Evolutionary conservation across 1,284 basidiomycete species (phyloP).

Genomic region (Ustilago nuda): DNA sequence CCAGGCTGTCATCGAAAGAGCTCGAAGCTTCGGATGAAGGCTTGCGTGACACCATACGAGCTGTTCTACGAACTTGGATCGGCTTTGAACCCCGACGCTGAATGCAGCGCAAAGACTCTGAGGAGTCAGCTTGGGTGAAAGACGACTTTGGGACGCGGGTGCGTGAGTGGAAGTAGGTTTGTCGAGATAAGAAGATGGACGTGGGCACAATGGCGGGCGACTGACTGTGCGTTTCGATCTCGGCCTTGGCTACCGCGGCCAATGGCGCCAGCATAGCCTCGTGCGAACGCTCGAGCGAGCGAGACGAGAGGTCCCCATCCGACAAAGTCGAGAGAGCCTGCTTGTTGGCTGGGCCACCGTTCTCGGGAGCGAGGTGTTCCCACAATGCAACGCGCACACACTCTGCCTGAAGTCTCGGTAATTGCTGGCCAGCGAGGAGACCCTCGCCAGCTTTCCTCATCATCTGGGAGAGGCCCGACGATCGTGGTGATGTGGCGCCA

Average conservation of each 20-base stretch:
- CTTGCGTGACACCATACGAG: conserved; percentile 33
- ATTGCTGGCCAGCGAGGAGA: conserved; percentile 18
- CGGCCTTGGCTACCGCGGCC: conserved; percentile 38
- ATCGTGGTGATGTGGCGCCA: conserved; percentile 22
- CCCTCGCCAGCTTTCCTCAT: conserved; percentile 45
- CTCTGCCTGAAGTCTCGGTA: conserved; percentile 31
- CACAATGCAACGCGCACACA: conserved; percentile 33
- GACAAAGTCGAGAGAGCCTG: conserved; percentile 12
- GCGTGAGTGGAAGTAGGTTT: conserved; percentile 45
- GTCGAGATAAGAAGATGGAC: conserved; percentile 46
- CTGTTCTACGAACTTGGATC: conserved; percentile 37
- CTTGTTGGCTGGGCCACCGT: conserved; percentile 13
- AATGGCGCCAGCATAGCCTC: conserved; percentile 1
- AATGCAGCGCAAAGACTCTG: conserved; percentile 14
- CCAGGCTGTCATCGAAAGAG: conserved; percentile 39
- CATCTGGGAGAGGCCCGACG: conserved; percentile 48
- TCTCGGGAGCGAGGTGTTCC: conserved; percentile 27
- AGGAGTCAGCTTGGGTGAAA: not conserved
- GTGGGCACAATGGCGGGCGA: conserved; percentile 38
- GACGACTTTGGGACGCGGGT: conserved; percentile 6
- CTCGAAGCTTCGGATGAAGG: conserved; percentile 15
- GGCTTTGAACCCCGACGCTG: conserved; percentile 25
- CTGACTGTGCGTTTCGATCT: conserved; percentile 54
- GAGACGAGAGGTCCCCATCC: not conserved
- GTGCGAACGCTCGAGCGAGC: conserved; percentile 3